Evolutionary conservation across 805 yeast species (phyloP), one percentile per base, ranked within the genome.

Genomic region (Saccharomycopsis microspora): DNA sequence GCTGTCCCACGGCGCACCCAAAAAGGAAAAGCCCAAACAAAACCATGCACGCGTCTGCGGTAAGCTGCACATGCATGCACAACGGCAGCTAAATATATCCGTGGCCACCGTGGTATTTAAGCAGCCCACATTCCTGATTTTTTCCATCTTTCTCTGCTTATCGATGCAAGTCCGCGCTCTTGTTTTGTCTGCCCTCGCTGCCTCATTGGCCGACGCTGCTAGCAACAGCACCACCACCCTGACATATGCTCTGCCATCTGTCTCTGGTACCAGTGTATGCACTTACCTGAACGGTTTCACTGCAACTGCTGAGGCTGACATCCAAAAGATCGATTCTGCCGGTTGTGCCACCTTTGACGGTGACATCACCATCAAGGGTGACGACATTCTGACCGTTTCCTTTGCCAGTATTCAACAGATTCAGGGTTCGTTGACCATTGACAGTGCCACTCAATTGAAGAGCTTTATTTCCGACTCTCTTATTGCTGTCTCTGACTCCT

Each of bases 391-490:
- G 27, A 57, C 75, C 51, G 81, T 82, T 57, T 73, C 80, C 50
- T 70, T 93, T 59, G 81, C 82, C 61, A 85, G 84, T 55, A 83
- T 89, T 57, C 63, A 81, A 69, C 79, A 76, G 60, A 69, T 93
- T 58, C 77, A 77, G 62, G 98, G 97, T 70, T 75, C 79, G 60
- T 71, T 93, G 61, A 66, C 62, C 45, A 70, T 86, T 61, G 67
- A 61, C 63, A 82, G 84, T 62, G 84, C 89, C 55, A 72, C 85
- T 39, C 54, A 63, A 46, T 75, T 90, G 61, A 57, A 70, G 48
- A 58, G 78, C 36, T 72, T 93, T 67, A 65, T 82, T 58, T 97
- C 97, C 47, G 93, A 93, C 62, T 64, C 75, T 54, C 75, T 93
- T 62, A 71, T 78, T 60, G 75, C 79, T 58, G 81, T 93, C 62